These are phyloP conservation scores for Iodosphaeria phyllophila DNA, from an alignment of 2,329 filamentous ascomycete species.

Conservation along the genomic window DNA sequence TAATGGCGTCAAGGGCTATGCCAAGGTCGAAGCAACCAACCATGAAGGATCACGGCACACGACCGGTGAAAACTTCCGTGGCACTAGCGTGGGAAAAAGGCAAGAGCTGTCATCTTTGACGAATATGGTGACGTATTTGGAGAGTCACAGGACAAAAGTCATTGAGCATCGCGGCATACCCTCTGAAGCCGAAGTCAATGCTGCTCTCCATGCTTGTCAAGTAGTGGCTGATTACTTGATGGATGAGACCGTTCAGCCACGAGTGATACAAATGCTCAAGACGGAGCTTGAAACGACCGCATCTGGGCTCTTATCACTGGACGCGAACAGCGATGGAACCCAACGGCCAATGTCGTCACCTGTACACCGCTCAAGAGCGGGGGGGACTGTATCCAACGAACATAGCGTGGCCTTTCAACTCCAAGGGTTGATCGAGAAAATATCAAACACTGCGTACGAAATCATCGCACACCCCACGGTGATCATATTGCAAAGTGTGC, in stretches of 20 bases:
- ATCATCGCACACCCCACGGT: constrained; percentile 59
- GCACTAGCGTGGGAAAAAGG: too few species aligned
- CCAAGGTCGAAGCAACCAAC: too few species aligned
- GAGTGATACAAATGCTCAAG: constrained; percentile 12
- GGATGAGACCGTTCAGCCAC: constrained; percentile 12
- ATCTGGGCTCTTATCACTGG: constrained; percentile 16
- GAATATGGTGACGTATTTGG: constrained; percentile 11
- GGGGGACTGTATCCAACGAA: constrained; percentile 2
- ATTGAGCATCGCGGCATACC: constrained; percentile 8
- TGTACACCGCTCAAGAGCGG: too few species aligned
- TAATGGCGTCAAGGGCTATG: too few species aligned
- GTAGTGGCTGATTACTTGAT: constrained; percentile 12
- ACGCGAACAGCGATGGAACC: constrained; percentile 5
- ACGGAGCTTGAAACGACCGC: constrained; percentile 17
- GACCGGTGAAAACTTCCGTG: too few species aligned
- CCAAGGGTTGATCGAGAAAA: constrained; percentile 26
- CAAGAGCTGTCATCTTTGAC: constrained; percentile 9
- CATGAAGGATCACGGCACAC: too few species aligned
- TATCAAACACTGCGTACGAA: constrained; percentile 44
- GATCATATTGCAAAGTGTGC: constrained; percentile 56
- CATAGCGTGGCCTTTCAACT: constrained; percentile 12
- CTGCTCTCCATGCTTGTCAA: constrained; percentile 11
- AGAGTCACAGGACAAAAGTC: constrained; percentile 9
- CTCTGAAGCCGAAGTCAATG: constrained; percentile 10
- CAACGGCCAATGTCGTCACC: constrained; percentile 5